These are phyloP conservation scores for Russula sp. DNA, from an alignment of 768 basidiomycete species.

Conservation along the genomic window DNA sequence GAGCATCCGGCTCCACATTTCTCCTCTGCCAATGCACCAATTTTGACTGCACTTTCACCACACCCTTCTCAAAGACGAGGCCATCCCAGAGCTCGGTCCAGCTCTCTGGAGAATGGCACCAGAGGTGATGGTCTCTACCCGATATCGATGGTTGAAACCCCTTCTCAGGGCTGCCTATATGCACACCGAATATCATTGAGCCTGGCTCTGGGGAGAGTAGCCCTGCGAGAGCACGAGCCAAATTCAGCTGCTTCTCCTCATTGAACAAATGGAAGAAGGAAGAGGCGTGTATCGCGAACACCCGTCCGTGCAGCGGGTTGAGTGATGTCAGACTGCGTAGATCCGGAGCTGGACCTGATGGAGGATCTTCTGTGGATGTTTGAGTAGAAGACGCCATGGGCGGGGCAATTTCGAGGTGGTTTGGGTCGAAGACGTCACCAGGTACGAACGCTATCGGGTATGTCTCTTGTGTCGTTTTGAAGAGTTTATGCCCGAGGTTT, in stretches of 20 bases:
- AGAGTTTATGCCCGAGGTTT: conserved; percentile 61
- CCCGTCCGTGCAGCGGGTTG: conserved; percentile 45
- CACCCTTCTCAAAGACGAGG: conserved; percentile 28
- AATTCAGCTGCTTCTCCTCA: conserved; percentile 38
- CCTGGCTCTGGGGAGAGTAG: conserved; percentile 41
- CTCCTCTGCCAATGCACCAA: neutral
- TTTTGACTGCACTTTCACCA: conserved; percentile 25
- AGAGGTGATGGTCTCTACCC: neutral
- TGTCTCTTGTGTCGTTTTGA: conserved; percentile 48
- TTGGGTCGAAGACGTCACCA: conserved; percentile 53
- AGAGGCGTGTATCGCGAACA: conserved; percentile 51
- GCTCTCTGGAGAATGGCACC: conserved; percentile 28
- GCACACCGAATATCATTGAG: conserved; percentile 36
- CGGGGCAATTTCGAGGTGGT: conserved; percentile 39
- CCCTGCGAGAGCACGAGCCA: conserved; percentile 44
- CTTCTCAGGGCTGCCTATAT: conserved; percentile 5
- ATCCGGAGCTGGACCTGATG: conserved; percentile 26
- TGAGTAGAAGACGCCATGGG: conserved; percentile 33
- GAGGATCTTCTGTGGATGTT: conserved; percentile 24
- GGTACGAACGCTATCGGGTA: conserved; percentile 56
- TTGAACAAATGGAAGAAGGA: conserved; percentile 51
- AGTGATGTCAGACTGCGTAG: conserved; percentile 42
- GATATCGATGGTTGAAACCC: neutral
- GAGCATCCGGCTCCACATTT: neutral
- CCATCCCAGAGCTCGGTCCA: conserved; percentile 31